Evolutionary conservation across 192 early-diverging fungal genomes (phyloP).

Genomic region (Lunasporangiospora selenospora): DNA sequence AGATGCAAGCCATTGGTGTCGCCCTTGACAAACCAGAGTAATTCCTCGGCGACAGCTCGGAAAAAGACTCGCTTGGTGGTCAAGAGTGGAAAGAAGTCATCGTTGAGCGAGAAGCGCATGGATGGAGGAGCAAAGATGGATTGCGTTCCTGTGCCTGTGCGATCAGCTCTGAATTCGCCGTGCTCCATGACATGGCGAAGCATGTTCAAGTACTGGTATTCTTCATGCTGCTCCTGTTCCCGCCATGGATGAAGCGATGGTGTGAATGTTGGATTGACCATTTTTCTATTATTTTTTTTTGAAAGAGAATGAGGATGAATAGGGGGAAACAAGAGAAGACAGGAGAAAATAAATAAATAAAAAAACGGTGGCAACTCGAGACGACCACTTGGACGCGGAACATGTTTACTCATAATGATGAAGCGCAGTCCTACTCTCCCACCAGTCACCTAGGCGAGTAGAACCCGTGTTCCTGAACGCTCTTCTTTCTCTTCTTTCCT

Average conservation of each 20-base stretch:
- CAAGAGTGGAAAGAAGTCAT: slow-evolving; percentile 84
- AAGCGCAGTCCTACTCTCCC: no score
- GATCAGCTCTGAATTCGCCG: slow-evolving; percentile 81
- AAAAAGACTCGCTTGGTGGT: slow-evolving; percentile 97
- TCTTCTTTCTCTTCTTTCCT: no score
- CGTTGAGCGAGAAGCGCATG: slow-evolving; percentile 81
- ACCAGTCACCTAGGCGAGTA: no score
- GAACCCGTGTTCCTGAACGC: no score
- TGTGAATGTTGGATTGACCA: slow-evolving; percentile 32
- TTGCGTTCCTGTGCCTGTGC: slow-evolving; percentile 88
- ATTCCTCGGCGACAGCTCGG: slow-evolving; percentile 91
- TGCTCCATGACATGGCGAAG: slow-evolving; percentile 71
- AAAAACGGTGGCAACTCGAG: no score
- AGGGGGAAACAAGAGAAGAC: background rate
- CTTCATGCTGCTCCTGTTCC: slow-evolving; percentile 62
- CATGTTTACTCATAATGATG: slow-evolving; percentile 4
- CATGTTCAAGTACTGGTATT: slow-evolving; percentile 88
- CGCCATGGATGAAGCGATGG: slow-evolving; percentile 42
- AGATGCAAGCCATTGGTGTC: slow-evolving; percentile 85
- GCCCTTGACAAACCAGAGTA: slow-evolving; percentile 95
- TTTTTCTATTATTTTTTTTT: background rate
- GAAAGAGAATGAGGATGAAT: background rate
- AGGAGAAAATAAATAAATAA: background rate
- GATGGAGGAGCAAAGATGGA: slow-evolving; percentile 88
- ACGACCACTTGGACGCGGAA: background rate